Evolutionary conservation across 768 basidiomycete species (phyloP), one percentile per base, ranked within the genome.

Genomic region (Dioszegia aurantiaca): DNA sequence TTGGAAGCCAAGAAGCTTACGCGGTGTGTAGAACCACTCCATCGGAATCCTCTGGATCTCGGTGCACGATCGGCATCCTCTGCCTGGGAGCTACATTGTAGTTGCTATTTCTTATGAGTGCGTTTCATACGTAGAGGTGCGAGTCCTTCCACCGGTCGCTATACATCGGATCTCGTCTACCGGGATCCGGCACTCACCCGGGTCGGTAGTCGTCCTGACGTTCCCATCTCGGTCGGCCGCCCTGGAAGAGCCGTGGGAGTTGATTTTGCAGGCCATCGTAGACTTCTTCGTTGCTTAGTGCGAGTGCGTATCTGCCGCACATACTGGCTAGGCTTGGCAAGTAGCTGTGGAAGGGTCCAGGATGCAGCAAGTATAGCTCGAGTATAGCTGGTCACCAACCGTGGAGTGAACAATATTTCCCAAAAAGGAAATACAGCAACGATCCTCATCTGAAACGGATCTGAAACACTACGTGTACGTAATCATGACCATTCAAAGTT

Each of bases 31-130:
- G 73, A 23, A 87, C 78, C 19, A 85, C 76, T 12, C 74, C 28
- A n/a, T 53, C 52, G 19, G 56, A 47, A 26, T 71, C 48, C 73
- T 79, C 64, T 6, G 57, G 66, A 37, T 80, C 78, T 16, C 85
- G 82, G 27, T 80, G 78, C 30, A 93, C 79, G 33, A 93, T 87
- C 21, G 90, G 88, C 0, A 85, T 87, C 48, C 86, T 80, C 0
- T 87, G 83, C 43, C 86, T 86, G 0, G 91, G 91, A 0, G 90
- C 89, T 59, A 92, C 83, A 72, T 93, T 93, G 72, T 89, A 88
- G 55, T 89, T 77, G 40, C n/a, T 24, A 5, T 33, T 12, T 21
- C 16, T 16, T 10, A 37, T 44, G 21, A 44, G 14, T 17, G 48
- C 37, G 31, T 43, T 36, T 26, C 4, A 8, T 19, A 1, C 19